Percentiles rank a stretch among this genome's conserved stretches.
phyloP scores from a whole-genome alignment of 495 filamentous ascomycete species.

The Aspergillus haitiensis region DNA sequence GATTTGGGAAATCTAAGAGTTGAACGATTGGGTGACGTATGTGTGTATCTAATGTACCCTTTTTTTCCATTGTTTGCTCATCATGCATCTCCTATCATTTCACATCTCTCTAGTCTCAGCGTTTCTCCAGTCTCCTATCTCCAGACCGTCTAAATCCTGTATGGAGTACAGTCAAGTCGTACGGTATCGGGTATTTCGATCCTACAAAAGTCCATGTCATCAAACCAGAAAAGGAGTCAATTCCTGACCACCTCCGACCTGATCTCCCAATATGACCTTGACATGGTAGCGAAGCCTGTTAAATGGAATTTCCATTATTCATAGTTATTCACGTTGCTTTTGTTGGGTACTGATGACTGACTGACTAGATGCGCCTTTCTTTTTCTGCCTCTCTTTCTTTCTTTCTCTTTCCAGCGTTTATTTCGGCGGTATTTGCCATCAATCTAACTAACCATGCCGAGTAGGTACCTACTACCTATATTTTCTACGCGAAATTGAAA shows the following conservation, averaged over 20 bases:
- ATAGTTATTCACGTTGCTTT: slow-evolving; percentile 3
- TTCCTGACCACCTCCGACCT: no score
- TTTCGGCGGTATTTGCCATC: no score
- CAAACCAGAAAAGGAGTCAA: not conserved
- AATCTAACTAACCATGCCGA: not conserved
- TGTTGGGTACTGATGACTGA: not conserved
- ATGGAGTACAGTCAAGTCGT: not conserved
- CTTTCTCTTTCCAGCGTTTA: not conserved
- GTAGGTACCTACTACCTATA: not conserved
- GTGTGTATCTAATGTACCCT: not conserved
- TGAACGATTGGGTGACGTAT: no score
- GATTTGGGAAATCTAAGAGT: no score
- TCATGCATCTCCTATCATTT: no score
- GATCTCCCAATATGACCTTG: no score
- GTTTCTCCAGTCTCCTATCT: not conserved
- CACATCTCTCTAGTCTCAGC: not conserved
- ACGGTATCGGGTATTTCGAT: slow-evolving; percentile 1
- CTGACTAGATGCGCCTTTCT: not conserved
- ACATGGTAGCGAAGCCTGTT: no score
- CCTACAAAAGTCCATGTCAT: not conserved
- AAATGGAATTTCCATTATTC: slow-evolving; percentile 5
- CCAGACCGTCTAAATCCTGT: not conserved
- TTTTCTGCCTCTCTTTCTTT: not conserved
- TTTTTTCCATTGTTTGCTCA: not conserved
- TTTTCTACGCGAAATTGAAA: not conserved